These are phyloP conservation scores for Trichoderma gamsii DNA, from an alignment of 495 filamentous ascomycete species.

Conservation along the genomic window DNA sequence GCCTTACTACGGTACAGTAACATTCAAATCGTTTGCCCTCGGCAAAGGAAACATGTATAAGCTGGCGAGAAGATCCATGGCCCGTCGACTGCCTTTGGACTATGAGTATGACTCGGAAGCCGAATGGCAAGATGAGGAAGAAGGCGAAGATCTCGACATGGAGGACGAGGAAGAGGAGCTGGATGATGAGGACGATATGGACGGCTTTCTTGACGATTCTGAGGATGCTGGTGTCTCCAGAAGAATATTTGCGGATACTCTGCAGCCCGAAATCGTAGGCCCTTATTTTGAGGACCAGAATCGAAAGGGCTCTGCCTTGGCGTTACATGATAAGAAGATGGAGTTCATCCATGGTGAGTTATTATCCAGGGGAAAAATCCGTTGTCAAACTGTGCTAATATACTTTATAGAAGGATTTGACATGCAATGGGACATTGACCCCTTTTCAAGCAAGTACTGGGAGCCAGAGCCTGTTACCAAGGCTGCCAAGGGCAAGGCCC, in stretches of 20 bases:
- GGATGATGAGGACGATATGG: constrained; percentile 61
- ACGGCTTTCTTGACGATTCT: constrained; percentile 71
- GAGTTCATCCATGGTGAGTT: constrained; percentile 65
- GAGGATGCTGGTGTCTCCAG: constrained; percentile 44
- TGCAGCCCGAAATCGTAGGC: constrained; percentile 70
- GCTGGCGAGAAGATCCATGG: constrained; percentile 65
- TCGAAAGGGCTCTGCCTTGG: constrained; percentile 35
- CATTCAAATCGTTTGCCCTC: constrained; percentile 45
- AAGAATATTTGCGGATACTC: constrained; percentile 49
- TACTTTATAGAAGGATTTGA: constrained; percentile 28
- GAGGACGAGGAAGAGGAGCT: constrained; percentile 68
- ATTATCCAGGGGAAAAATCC: neutral
- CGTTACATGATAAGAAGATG: constrained; percentile 54
- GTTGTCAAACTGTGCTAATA: constrained; percentile 17
- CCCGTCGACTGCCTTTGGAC: constrained; percentile 61
- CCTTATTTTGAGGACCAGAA: constrained; percentile 69
- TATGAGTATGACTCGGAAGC: constrained; percentile 97
- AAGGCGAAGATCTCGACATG: constrained; percentile 63
- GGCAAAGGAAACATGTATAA: constrained; percentile 37
- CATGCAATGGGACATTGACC: constrained; percentile 61
- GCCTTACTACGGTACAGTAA: constrained; percentile 82
- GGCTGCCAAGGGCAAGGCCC: constrained; percentile 19
- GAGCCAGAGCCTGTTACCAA: constrained; percentile 22
- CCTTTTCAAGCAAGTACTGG: constrained; percentile 83
- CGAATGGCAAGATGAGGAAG: constrained; percentile 60